Base-by-base conservation (phyloP, 2,329 filamentous ascomycete species). In the Trichoderma hamatum region DNA sequence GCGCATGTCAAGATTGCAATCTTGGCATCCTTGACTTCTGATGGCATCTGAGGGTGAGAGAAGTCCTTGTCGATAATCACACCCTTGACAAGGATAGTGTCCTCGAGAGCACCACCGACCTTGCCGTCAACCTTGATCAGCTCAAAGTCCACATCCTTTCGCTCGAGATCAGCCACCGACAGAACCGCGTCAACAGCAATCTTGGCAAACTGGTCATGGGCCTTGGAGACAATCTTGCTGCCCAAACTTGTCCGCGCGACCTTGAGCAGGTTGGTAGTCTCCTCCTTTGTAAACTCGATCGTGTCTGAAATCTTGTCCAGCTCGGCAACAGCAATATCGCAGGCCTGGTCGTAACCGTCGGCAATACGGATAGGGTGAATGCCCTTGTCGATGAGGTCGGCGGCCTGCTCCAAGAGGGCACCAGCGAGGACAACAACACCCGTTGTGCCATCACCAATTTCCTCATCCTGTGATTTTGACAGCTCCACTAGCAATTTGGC, bases 51-150 rank as follows among this genome's bases (percentile, higher is more conserved):
- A 14, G 96, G 96, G 81, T 99, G 96, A 43, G 96, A 98, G 82
- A 99, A 99, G 84, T 99, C 96, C 85, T 99, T 99, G 88, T 99
- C 96, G 80, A 99, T 88, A 80, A 99, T 97, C 73, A 99, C 96
- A 80, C 96, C 96, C 84, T 98, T 96, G 75, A 99, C 95, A 54
- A 99, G 89, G 34, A 98, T 83, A 6, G 94, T 92, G 81, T 99
- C 96, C 81, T 98, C 95, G 21, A 99, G 87, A 32, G 95, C 83
- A 70, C 96, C 96, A 75, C 96, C 96, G 43, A 98, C 94, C 85
- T 99, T 99, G 76, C 96, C 95, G 77, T 99, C 96, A 63, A 99
- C 95, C 87, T 99, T 99, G 85, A 99, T 99, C 74, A 99, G 84
- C 84, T 99, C 96, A 78, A 99, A 99, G 79, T 99, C 94, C 71